Conservation (phyloP, 2,329 filamentous ascomycete genomes). For the Pseudocercospora fijiensis region DNA sequence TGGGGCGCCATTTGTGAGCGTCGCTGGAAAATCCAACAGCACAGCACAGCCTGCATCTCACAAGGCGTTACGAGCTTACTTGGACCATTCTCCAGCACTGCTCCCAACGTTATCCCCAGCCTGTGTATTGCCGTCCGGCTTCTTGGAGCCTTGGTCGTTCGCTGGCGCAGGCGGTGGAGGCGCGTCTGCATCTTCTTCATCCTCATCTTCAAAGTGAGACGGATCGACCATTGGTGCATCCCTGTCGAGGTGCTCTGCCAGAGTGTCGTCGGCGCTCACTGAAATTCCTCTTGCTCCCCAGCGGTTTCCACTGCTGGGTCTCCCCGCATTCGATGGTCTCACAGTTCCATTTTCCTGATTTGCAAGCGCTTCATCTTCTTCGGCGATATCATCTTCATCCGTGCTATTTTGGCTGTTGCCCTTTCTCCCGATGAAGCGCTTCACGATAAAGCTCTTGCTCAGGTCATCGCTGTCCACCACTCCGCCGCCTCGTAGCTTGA, state of each 20-base stretch:
- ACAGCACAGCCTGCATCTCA: neutral
- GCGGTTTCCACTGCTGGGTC: conserved; percentile 40
- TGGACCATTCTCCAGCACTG: conserved; percentile 27
- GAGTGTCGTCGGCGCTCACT: conserved; percentile 58
- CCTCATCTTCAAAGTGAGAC: conserved; percentile 49
- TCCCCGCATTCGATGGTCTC: conserved; percentile 26
- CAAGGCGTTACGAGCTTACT: neutral
- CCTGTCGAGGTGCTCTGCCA: conserved; percentile 38
- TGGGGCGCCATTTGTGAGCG: neutral
- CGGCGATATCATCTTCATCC: conserved; percentile 55
- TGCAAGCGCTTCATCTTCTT: conserved; percentile 58
- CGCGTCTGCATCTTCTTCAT: conserved; percentile 41
- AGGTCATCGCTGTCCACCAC: conserved; percentile 89
- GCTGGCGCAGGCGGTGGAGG: conserved; percentile 37
- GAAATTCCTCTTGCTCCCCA: conserved; percentile 61
- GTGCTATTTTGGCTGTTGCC: conserved; percentile 33
- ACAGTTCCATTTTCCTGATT: conserved; percentile 36
- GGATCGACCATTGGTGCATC: conserved; percentile 46
- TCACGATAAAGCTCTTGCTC: conserved; percentile 78
- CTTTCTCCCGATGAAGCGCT: conserved; percentile 67
- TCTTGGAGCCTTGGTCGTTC: conserved; percentile 23
- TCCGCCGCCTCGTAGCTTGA: conserved; percentile 86
- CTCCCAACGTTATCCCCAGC: conserved; percentile 26
- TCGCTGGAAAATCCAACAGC: neutral
- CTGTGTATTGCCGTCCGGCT: conserved; percentile 12